Conservation (phyloP, 208 protist species). For the Trypanosoma rangeli region DNA sequence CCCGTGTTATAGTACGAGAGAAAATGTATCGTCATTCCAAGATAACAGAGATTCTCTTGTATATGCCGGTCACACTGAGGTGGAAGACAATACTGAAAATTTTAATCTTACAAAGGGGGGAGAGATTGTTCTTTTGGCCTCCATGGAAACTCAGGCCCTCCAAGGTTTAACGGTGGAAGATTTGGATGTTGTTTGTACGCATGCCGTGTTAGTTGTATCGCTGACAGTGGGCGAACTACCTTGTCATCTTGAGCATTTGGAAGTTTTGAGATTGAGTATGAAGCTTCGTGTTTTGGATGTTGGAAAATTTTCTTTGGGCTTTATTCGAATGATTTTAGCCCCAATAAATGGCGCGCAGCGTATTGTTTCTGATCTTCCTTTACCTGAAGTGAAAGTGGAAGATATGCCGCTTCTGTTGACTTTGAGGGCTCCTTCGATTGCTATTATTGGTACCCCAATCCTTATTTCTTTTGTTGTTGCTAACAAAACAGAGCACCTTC, state of each 20-base stretch:
- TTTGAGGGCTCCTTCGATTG: constrained; percentile 38
- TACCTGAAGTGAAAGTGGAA: constrained; percentile 49
- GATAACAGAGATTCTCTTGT: constrained; percentile 40
- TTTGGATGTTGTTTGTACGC: constrained; percentile 42
- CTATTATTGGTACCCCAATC: constrained; percentile 32
- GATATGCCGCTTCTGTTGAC: constrained; percentile 32
- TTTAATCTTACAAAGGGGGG: constrained; percentile 32
- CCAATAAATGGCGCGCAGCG: constrained; percentile 25
- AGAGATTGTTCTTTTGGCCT: constrained; percentile 44
- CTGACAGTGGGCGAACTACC: constrained; percentile 33
- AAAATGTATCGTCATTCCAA: constrained; percentile 15
- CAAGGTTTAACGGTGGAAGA: constrained; percentile 44
- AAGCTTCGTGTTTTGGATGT: constrained; percentile 30
- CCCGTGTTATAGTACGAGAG: constrained; percentile 6
- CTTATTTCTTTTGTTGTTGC: constrained; percentile 36
- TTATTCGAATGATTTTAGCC: constrained; percentile 52
- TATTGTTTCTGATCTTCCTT: constrained; percentile 50
- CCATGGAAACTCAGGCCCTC: constrained; percentile 42
- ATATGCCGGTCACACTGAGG: constrained; percentile 39
- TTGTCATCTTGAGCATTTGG: constrained; percentile 52
- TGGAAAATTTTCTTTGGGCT: constrained; percentile 42
- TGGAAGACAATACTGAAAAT: constrained; percentile 25
- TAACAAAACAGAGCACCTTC: constrained; percentile 33
- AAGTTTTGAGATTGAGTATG: constrained; percentile 47
- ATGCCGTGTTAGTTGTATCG: constrained; percentile 37